Conservation (phyloP, 352 stramenopile species). For the Globisporangium lucens region DNA sequence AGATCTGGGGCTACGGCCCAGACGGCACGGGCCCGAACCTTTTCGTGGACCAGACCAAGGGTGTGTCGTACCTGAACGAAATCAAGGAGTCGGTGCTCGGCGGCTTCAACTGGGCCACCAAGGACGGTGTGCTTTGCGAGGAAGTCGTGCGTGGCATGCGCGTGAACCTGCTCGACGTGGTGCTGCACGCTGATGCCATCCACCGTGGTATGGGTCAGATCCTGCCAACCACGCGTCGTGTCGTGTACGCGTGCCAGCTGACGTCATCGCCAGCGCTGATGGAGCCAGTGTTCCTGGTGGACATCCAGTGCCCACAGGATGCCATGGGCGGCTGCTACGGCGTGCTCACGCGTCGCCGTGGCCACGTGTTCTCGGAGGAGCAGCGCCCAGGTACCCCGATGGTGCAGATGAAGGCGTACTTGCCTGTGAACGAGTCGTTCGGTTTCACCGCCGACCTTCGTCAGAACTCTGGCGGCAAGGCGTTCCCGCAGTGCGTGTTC, state of each 20-base stretch:
- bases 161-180: slow-evolving; percentile 99
- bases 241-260: slow-evolving; percentile 97
- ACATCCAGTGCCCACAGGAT: slow-evolving; percentile 98
- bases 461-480: slow-evolving; percentile 98
- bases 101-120: slow-evolving; percentile 98
- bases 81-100: slow-evolving; percentile 99
- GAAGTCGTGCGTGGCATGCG: slow-evolving; percentile 96
- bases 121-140: slow-evolving; percentile 97
- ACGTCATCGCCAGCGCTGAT: slow-evolving; percentile 93
- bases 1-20: slow-evolving; percentile 99
- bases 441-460: slow-evolving; percentile 98
- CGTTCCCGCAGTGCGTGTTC: slow-evolving; percentile 99
- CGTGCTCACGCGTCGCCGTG: slow-evolving; percentile 97
- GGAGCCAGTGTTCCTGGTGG: slow-evolving; percentile 98
- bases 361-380: slow-evolving; percentile 99
- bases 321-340: slow-evolving; percentile 99
- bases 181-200: slow-evolving; percentile 99
- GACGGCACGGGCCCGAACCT: slow-evolving; percentile 98
- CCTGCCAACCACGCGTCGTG: slow-evolving; percentile 97
- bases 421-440: slow-evolving; percentile 99
- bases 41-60: slow-evolving; percentile 98
- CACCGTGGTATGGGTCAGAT: slow-evolving; percentile 99
- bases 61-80: slow-evolving; percentile 99
- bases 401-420: slow-evolving; percentile 99
- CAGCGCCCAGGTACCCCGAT: slow-evolving; percentile 97